Conservation (phyloP, 1,139 yeast genomes). For the Debaryomyces sp. region DNA sequence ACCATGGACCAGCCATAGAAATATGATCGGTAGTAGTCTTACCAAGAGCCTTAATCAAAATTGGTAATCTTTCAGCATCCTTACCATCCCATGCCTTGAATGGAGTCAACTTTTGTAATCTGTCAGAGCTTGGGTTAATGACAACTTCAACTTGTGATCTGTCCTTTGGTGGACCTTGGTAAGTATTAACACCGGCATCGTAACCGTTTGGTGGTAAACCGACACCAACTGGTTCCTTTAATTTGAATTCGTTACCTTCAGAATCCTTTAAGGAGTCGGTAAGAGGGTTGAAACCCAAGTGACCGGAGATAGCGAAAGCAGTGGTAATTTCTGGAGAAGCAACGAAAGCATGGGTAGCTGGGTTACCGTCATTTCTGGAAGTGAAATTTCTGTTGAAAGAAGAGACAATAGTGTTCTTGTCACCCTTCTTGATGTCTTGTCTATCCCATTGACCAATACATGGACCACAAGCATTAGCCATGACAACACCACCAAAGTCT, state of each 20-base stretch:
- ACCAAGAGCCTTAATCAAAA: slow-evolving; percentile 94
- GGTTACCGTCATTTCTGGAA: slow-evolving; percentile 98
- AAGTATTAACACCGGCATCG: slow-evolving; percentile 94
- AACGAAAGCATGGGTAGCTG: slow-evolving; percentile 96
- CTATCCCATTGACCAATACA: slow-evolving; percentile 99
- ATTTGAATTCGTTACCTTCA: slow-evolving; percentile 94
- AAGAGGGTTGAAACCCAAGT: slow-evolving; percentile 96
- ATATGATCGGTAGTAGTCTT: slow-evolving; percentile 99
- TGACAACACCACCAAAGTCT: slow-evolving; percentile 91
- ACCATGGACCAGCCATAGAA: slow-evolving; percentile 99
- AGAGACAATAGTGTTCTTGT: slow-evolving; percentile 96
- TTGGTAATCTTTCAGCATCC: slow-evolving; percentile 87
- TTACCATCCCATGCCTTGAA: slow-evolving; percentile 88
- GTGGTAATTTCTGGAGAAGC: slow-evolving; percentile 98
- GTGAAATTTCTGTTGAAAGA: slow-evolving; percentile 99
- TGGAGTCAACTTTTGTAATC: slow-evolving; percentile 54
- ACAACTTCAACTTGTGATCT: slow-evolving; percentile 74
- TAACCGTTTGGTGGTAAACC: slow-evolving; percentile 94
- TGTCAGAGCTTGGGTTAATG: slow-evolving; percentile 79
- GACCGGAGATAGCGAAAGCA: slow-evolving; percentile 96
- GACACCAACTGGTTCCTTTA: slow-evolving; percentile 85
- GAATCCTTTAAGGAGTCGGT: slow-evolving; percentile 93
- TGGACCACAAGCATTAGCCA: slow-evolving; percentile 99
- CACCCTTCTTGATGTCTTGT: slow-evolving; percentile 96
- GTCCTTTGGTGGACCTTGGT: slow-evolving; percentile 96